Base-by-base conservation (phyloP, 192 early-diverging fungal genomes). In the Podochytrium sp. region DNA sequence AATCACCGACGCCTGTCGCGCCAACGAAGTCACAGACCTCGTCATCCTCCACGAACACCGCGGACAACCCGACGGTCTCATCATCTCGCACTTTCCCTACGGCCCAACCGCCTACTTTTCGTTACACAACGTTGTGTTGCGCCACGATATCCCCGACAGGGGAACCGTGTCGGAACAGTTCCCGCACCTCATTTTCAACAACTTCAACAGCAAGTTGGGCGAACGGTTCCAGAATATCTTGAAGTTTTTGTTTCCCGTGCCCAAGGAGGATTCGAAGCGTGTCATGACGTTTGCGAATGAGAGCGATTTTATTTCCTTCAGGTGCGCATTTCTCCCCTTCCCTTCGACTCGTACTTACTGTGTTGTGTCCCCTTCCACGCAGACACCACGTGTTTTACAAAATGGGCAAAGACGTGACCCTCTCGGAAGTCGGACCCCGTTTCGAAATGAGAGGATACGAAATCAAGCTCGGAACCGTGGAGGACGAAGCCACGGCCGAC, bases 361-460 rank as follows among this genome's bases (percentile, higher is more conserved):
- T 27, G 40, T 29, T 43, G 20, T 66, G 1, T 51, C 1, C 0
- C 12, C 3, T 61, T 32, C 34, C 14, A 29, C 59, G n/a, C 75
- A 91, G 97, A 78, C 97, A 99, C 74, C 95, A 98, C 81, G 96
- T 99, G 23, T 99, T 89, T 81, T 85, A 92, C 55, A 96, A 96
- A 85, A 88, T 90, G 53, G 91, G 92, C 77, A 94, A 93, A 64
- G 92, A 97, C 64, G 94, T 96, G 4, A 90, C 96, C 76, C 81
- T 99, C 59, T 94, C 93, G 38, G 97, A 99, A 77, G 97, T 99
- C 25, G 97, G 97, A 5, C 97, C 97, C 43, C 89, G 97, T 50
- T 99, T 99, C 78, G 97, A 99, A 83, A 95, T 98, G 96, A 87
- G 92, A 81, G 84, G 92, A 52, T 99, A 95, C 78, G 94, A 99